Base-by-base conservation (phyloP, 2,329 filamentous ascomycete species). In the Fusarium verrucosum region DNA sequence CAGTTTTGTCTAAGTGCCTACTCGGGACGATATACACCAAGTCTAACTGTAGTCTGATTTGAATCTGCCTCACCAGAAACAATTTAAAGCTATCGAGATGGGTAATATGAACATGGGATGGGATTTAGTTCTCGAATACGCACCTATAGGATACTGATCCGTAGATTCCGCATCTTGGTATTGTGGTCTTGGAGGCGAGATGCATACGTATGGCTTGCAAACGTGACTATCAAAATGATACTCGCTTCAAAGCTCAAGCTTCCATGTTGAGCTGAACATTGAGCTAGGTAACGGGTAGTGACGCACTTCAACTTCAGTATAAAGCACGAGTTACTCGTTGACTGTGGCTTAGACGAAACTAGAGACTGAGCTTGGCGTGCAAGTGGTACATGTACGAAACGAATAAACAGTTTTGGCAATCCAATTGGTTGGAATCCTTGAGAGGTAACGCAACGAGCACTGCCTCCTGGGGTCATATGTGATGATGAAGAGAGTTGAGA, bases 301-400 rank as follows among this genome's bases (percentile, higher is more conserved):
- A 44, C 20, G 20, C 8, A 35, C 9, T 7, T 11, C 17, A 42
- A 22, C n/a, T 22, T 28, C 20, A 20, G 16, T 50, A 25, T 14
- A 7, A n/a, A 42, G 23, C 22, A 32, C 17, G 11, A 36, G 32
- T 20, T 16, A 30, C 19, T 32, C 30, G n/a, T 44, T 28, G 37
- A 54, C 19, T 17, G 47, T 54, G 55, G 47, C 58, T 60, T 38
- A 47, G 58, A 47, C 23, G 16, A 53, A 19, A 25, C 20, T 20
- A 40, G 22, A 23, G 17, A 17, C 30, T 50, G 42, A 40, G 26
- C 30, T 28, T 35, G 20, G 8, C 35, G 42, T 5, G 25, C 9
- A 28, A 22, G 41, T 28, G 7, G 26, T 43, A 49, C 22, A 47
- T 44, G 41, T 30, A 35, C 14, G 28, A 46, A 9, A 50, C 20